Evolutionary conservation across 2,329 filamentous ascomycete genomes (phyloP).

Genomic region (Claviceps pazoutovae): DNA sequence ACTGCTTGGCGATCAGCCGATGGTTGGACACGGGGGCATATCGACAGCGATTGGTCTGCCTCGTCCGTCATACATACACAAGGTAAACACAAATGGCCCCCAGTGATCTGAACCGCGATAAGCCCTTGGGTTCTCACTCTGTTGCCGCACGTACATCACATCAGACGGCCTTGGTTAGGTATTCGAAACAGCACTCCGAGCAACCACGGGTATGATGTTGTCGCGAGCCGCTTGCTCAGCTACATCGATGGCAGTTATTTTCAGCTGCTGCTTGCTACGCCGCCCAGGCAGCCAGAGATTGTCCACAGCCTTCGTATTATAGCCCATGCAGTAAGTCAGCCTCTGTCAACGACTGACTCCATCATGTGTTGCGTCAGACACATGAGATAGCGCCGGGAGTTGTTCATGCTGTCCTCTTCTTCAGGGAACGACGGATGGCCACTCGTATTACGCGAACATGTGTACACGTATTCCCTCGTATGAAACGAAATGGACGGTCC

Average conservation of each 20-base stretch:
- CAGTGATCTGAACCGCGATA: too few species aligned
- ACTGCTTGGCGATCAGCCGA: not conserved
- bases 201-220: too few species aligned
- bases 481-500: conserved; percentile 2
- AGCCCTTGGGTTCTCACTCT: too few species aligned
- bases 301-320: too few species aligned
- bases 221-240: not conserved
- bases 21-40: not conserved
- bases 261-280: not conserved
- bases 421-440: conserved; percentile 4
- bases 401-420: conserved; percentile 4
- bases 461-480: conserved; percentile 7
- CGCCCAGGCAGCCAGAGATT: not conserved
- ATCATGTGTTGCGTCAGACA: conserved; percentile 3
- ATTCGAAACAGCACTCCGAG: too few species aligned
- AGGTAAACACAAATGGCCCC: too few species aligned
- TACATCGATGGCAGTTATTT: not conserved
- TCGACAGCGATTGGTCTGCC: too few species aligned
- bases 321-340: conserved; percentile 1
- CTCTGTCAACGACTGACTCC: conserved; percentile 5
- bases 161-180: not conserved
- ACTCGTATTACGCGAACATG: conserved; percentile 7
- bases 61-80: not conserved
- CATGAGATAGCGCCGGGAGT: conserved; percentile 4
- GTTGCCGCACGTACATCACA: not conserved